These are phyloP conservation scores for Pichia exigua DNA, from an alignment of 805 yeast genomes.

Conservation along the genomic window DNA sequence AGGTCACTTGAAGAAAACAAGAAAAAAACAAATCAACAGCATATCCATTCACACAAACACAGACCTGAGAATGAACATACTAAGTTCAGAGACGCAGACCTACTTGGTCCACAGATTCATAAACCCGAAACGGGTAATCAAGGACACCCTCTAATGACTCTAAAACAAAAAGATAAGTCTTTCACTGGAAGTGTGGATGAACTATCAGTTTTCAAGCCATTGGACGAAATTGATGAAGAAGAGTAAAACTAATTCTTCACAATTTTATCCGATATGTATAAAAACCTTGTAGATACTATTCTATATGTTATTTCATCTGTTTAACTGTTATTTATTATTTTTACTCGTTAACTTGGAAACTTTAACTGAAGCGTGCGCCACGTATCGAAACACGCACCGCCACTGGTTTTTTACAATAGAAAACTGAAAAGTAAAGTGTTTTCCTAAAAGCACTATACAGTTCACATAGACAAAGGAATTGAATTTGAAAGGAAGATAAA, in stretches of 20 bases:
- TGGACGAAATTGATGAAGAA: slow-evolving; percentile 3
- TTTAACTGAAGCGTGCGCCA: not conserved
- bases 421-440: not conserved
- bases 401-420: not conserved
- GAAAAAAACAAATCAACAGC: not conserved
- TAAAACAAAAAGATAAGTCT: not conserved
- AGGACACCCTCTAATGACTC: not conserved
- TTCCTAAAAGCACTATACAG: not conserved
- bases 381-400: not conserved
- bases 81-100: slow-evolving; percentile 20
- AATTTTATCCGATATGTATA: too few species aligned
- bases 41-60: slow-evolving; percentile 8
- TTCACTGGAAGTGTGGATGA: slow-evolving; percentile 2
- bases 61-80: slow-evolving; percentile 9
- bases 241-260: not conserved
- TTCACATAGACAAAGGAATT: not conserved
- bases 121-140: not conserved
- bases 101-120: slow-evolving; percentile 11
- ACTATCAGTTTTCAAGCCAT: slow-evolving; percentile 1
- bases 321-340: too few species aligned
- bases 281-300: too few species aligned
- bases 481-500: not conserved
- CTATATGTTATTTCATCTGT: too few species aligned
- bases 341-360: not conserved
- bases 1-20: not conserved